Evolutionary conservation across 2,329 filamentous ascomycete species (phyloP), one percentile per base, ranked within the genome.

Genomic region (Tolypocladium guangdongense): DNA sequence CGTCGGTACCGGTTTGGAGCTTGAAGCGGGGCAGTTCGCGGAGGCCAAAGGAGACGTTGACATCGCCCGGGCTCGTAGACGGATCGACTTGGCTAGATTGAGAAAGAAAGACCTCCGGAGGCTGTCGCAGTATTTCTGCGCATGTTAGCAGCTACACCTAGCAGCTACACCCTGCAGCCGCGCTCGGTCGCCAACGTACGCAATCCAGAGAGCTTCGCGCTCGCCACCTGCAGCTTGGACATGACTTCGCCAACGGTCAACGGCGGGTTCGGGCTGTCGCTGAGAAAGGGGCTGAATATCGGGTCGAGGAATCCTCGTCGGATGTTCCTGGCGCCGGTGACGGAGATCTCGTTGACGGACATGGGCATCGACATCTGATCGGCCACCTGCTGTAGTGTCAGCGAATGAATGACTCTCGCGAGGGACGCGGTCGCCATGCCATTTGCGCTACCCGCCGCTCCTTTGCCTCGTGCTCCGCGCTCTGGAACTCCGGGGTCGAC

Each of bases 1-100:
- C 79, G 66, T 97, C 92, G 10, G 93, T 97, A 55, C 93, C 93
- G 0, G 91, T 96, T 74, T 95, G 95, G 63, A 97, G 80, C 55
- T 90, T 83, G 64, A 97, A 82, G 39, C 87, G 84, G 35, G 88
- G 86, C 59, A 88, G 84, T 71, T 99, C 92, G 52, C 82, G 83
- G 54, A 96, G 78, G 62, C 86, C 87, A 52, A 96, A 80, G 59
- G 92, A 87, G 60, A 97, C 68, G 65, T 95, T 89, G 52, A 96
- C 70, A 66, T 95, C 90, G 53, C 84, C 90, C 2, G 86, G 82
- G 2, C 83, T 83, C 11, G 84, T 82, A 7, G 83, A 81, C 0
- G 87, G 78, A 56, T 88, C 82, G 46, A 83, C 80, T 49, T 81
- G 79, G 55, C 83, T 78, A 12, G 90, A 84, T 51, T 85, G 83